phyloP scores from a whole-genome alignment of 2,329 filamentous ascomycete species.

The Cordyceps pruinosa region DNA sequence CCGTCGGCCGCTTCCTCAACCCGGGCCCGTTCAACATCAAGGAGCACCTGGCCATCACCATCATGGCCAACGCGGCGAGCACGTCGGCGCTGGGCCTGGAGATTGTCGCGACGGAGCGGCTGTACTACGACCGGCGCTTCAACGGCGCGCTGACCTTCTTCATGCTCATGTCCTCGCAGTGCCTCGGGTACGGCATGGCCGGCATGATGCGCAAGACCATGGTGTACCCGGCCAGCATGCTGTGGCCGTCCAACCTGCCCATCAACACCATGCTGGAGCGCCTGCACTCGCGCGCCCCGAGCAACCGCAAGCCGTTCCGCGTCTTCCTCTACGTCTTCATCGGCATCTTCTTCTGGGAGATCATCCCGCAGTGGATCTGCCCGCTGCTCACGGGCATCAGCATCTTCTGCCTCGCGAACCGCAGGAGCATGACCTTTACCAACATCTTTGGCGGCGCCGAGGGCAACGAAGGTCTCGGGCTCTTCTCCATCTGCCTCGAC shows the following conservation, averaged over 20 bases:
- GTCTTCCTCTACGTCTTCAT: constrained; percentile 34
- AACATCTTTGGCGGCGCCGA: constrained; percentile 43
- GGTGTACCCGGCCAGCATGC: constrained; percentile 41
- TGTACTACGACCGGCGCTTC: constrained; percentile 38
- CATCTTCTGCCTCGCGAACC: constrained; percentile 39
- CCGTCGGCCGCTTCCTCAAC: constrained; percentile 21
- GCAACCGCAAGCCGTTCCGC: constrained; percentile 32
- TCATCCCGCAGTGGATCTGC: constrained; percentile 41
- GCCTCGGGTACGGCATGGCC: constrained; percentile 42
- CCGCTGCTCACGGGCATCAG: constrained; percentile 29
- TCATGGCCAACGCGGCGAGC: constrained; percentile 38
- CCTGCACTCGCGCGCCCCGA: constrained; percentile 22
- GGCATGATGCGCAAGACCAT: constrained; percentile 39
- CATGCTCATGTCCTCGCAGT: constrained; percentile 39
- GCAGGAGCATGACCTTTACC: constrained; percentile 36
- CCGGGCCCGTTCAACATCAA: constrained; percentile 21
- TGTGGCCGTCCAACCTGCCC: constrained; percentile 23
- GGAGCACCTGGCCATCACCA: constrained; percentile 28
- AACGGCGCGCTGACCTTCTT: constrained; percentile 36
- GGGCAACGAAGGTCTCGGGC: constrained; percentile 31
- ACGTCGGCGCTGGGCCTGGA: constrained; percentile 26
- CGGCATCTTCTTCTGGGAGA: constrained; percentile 39
- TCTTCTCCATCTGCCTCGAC: constrained; percentile 32
- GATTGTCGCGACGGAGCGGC: constrained; percentile 37
- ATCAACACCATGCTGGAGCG: constrained; percentile 25